These are phyloP conservation scores for Exserohilum rostratum DNA, from an alignment of 2,329 filamentous ascomycete species.

Conservation along the genomic window DNA sequence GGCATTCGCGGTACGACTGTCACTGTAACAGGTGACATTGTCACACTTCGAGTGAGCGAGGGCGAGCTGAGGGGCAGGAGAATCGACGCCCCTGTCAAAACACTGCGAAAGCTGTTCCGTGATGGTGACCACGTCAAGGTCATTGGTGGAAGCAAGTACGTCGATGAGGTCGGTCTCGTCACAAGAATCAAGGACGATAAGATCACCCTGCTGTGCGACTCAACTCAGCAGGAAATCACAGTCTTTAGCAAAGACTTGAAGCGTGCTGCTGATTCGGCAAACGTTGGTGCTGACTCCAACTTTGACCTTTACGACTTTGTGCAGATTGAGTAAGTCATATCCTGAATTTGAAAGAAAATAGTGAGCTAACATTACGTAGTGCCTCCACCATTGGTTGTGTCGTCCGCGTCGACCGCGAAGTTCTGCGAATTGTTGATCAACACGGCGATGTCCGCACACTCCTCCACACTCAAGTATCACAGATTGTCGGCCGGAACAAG, in stretches of 20 bases:
- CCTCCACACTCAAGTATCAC: slow-evolving; percentile 89
- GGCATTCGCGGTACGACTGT: slow-evolving; percentile 86
- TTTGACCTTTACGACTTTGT: slow-evolving; percentile 93
- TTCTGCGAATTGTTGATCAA: slow-evolving; percentile 87
- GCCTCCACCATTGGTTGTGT: slow-evolving; percentile 90
- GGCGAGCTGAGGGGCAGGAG: slow-evolving; percentile 81
- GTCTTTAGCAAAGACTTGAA: slow-evolving; percentile 97
- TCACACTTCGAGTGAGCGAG: slow-evolving; percentile 83
- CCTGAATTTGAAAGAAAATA: background rate
- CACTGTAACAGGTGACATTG: slow-evolving; percentile 88
- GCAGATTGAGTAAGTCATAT: slow-evolving; percentile 73
- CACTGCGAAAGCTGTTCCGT: slow-evolving; percentile 88
- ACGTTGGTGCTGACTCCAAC: slow-evolving; percentile 81
- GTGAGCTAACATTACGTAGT: slow-evolving; percentile 44
- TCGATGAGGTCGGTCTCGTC: slow-evolving; percentile 96
- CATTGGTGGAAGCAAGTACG: slow-evolving; percentile 91
- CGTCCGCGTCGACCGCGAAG: slow-evolving; percentile 94
- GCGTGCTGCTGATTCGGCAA: slow-evolving; percentile 89
- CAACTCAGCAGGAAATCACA: slow-evolving; percentile 90
- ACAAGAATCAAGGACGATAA: slow-evolving; percentile 91
- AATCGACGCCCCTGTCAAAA: slow-evolving; percentile 91
- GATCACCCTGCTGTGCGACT: slow-evolving; percentile 91
- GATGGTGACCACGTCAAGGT: slow-evolving; percentile 98
- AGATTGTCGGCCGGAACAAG: slow-evolving; percentile 82
- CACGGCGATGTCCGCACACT: slow-evolving; percentile 81